These are phyloP conservation scores for Ampelocalamus luodianensis DNA, from an alignment of 176 grass and related monocot genomes.

Conservation along the genomic window DNA sequence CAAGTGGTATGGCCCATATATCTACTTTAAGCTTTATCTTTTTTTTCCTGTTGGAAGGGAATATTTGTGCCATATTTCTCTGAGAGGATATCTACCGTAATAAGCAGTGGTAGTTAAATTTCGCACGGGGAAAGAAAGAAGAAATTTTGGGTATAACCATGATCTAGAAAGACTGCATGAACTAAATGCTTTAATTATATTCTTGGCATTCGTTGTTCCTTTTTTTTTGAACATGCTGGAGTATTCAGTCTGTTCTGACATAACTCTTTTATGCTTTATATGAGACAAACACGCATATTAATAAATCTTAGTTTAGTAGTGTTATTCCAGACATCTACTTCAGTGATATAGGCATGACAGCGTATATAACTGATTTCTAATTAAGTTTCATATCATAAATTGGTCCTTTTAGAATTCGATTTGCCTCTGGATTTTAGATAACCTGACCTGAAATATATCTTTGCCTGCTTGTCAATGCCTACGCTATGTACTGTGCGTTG, in stretches of 20 bases:
- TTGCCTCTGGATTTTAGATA: neutral
- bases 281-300: neutral
- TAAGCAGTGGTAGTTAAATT: too few species aligned
- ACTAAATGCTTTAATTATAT: too few species aligned
- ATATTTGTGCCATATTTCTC: too few species aligned
- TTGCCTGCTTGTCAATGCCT: neutral
- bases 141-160: neutral
- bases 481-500: constrained; percentile 20
- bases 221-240: neutral
- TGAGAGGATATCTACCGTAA: too few species aligned
- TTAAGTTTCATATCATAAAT: neutral
- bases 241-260: too few species aligned
- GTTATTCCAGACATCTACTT: neutral
- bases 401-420: neutral
- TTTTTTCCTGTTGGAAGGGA: neutral
- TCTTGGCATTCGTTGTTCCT: neutral
- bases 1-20: too few species aligned
- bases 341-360: neutral
- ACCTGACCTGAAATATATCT: neutral
- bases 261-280: neutral
- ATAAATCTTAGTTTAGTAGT: neutral
- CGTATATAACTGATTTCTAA: neutral
- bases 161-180: neutral
- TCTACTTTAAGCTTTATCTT: too few species aligned
- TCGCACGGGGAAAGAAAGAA: too few species aligned